Evolutionary conservation across 2,329 filamentous ascomycete species (phyloP), one percentile per base, ranked within the genome.

Genomic region (Neofusicoccum parvum): DNA sequence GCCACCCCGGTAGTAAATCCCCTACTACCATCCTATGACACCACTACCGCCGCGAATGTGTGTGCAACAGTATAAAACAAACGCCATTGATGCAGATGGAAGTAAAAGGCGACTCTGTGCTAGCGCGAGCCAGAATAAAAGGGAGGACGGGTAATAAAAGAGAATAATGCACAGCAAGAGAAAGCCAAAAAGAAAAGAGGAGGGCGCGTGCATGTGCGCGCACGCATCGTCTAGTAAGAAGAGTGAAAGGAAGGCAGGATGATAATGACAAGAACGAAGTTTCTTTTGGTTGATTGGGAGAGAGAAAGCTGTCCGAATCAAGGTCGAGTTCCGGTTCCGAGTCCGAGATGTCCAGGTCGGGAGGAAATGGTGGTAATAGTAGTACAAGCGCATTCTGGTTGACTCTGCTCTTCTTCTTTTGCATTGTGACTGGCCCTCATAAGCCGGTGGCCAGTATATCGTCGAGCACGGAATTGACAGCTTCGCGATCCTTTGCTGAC

Each of bases 401-500:
- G 37, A 5, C 15, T 39, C 37, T 39, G 37, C 48, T 50, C 15
- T 50, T 32, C 27, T 50, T 23, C 27, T 34, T 43, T 14, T 34
- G 4, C 46, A 14, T 20, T 43, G 10, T 32, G 27, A 32, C 54
- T 46, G 15, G 27, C 49, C 23, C 12, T 62, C 48, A 66, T 27
- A 64, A 50, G 27, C 65, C 65, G 6, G 37, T 49, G 23, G 65
- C 49, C 62, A 67, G 39, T 20, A 67, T 65, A 20, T 67, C 65
- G 12, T 67, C 65, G 20, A 67, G 50, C 5, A 60, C 50, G 4
- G 50, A 36, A 37, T 75, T 72, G 48, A 78, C 54, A 6, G 68
- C 69, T 15, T 73, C 70, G n/a, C 70, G 68, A 49, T 76, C 74
- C 11, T 67, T 69, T 11, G 62, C 65, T 27, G 68, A 67, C 2